These are phyloP conservation scores for Coemansia nantahalensis DNA, from an alignment of 192 early-diverging fungal species.

Conservation along the genomic window DNA sequence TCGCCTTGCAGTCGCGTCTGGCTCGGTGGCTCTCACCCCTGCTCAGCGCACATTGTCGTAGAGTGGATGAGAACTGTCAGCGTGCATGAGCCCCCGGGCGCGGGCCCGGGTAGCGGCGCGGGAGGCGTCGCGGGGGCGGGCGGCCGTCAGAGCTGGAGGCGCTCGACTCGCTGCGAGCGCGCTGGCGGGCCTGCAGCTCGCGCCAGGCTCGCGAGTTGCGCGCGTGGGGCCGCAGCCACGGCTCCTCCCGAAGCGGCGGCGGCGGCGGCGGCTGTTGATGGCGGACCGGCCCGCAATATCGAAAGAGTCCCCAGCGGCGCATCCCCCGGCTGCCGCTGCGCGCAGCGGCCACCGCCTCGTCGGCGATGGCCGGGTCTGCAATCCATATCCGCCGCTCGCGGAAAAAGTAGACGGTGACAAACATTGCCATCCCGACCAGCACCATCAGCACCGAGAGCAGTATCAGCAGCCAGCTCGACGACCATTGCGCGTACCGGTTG, in stretches of 20 bases:
- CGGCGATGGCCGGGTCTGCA: conserved; percentile 22
- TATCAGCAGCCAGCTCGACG: conserved; percentile 52
- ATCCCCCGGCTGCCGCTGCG: conserved; percentile 2
- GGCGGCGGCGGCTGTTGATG: conserved; percentile 2
- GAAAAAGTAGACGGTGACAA: conserved; percentile 47
- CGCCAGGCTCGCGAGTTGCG: conserved; percentile 44
- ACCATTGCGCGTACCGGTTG: conserved; percentile 45
- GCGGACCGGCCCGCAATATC: background rate
- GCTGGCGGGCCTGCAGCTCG: conserved; percentile 27
- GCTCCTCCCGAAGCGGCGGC: conserved; percentile 16
- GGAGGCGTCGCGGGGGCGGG: background rate
- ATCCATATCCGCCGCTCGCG: conserved; percentile 35
- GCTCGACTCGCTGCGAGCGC: background rate
- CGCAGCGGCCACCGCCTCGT: conserved; percentile 17
- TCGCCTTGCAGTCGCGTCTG: background rate
- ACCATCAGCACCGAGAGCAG: conserved; percentile 44
- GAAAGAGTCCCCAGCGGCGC: conserved; percentile 11
- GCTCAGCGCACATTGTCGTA: too few species aligned
- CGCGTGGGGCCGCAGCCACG: conserved; percentile 30
- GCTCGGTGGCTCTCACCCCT: too few species aligned
- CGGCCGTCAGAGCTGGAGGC: background rate
- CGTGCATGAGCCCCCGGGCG: too few species aligned
- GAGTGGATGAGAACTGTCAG: too few species aligned
- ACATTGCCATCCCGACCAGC: conserved; percentile 24
- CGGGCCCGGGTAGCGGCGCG: too few species aligned